Evolutionary conservation across 2,329 filamentous ascomycete species (phyloP).

Genomic region (Penicillium aurantiogriseum): DNA sequence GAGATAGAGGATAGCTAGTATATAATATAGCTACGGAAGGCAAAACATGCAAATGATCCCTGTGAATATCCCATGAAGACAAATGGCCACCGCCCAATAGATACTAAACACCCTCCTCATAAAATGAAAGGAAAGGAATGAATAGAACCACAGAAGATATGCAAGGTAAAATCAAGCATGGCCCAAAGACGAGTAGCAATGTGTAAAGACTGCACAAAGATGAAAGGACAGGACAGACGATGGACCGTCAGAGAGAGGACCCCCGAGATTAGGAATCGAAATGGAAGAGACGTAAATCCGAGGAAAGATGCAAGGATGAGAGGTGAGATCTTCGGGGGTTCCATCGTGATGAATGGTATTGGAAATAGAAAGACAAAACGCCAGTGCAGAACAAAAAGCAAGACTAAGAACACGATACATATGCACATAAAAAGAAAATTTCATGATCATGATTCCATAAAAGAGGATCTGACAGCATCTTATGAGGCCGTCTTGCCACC

Average conservation of each 20-base stretch:
- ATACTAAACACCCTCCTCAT: not conserved
- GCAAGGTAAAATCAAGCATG: not conserved
- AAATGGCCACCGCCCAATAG: not conserved
- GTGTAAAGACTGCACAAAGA: not conserved
- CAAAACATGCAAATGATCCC: not conserved
- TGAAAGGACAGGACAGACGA: not conserved
- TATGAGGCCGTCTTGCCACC: constrained; percentile 65
- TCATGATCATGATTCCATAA: constrained; percentile 24
- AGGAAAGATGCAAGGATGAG: not conserved
- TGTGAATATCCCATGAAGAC: not conserved
- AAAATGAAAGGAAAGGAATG: not conserved
- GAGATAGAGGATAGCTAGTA: not conserved
- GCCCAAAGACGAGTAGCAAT: not conserved
- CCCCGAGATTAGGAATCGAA: not conserved
- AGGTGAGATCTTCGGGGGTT: not conserved
- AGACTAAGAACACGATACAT: not conserved
- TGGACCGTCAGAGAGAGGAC: not conserved
- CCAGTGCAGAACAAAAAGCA: not conserved
- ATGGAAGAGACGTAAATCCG: not conserved
- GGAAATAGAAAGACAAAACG: not conserved
- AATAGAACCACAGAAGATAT: not conserved
- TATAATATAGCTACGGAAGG: not conserved
- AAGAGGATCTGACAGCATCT: constrained; percentile 1
- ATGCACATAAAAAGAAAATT: constrained; percentile 5
- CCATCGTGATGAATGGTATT: not conserved